phyloP scores from a whole-genome alignment of 2,329 filamentous ascomycete species.

The Rutstroemia sp. region DNA sequence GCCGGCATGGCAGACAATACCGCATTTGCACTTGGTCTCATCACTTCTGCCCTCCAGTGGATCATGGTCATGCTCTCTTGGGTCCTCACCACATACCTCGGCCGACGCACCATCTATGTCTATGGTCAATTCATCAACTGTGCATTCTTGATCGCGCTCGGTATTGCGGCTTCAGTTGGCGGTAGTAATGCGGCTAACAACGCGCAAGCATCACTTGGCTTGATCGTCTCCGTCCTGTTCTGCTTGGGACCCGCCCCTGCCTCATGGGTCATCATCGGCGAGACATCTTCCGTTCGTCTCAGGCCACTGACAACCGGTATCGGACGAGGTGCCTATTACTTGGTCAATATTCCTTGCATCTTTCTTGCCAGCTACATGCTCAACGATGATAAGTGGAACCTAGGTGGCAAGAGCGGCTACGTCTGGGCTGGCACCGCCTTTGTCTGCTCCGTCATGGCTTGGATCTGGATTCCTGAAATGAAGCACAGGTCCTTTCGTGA shows the following conservation, averaged over 20 bases:
- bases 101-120: conserved; percentile 57
- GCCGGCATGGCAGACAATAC: conserved; percentile 48
- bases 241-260: conserved; percentile 54
- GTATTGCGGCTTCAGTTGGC: conserved; percentile 48
- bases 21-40: conserved; percentile 55
- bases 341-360: conserved; percentile 59
- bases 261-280: conserved; percentile 60
- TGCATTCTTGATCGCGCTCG: conserved; percentile 47
- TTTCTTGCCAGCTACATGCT: conserved; percentile 56
- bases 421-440: conserved; percentile 52
- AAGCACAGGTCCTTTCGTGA: conserved; percentile 46
- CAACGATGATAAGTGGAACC: conserved; percentile 38
- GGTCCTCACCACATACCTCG: conserved; percentile 56
- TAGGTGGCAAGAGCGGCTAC: conserved; percentile 50
- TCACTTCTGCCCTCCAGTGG: conserved; percentile 55
- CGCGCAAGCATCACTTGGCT: conserved; percentile 54
- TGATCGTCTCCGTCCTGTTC: conserved; percentile 60
- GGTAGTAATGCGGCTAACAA: conserved; percentile 34
- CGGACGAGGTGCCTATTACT: conserved; percentile 56
- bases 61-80: conserved; percentile 60
- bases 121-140: conserved; percentile 50
- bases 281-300: conserved; percentile 58
- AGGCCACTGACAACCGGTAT: conserved; percentile 58
- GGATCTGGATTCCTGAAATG: conserved; percentile 51
- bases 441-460: conserved; percentile 41